phyloP scores from a whole-genome alignment of 2,329 filamentous ascomycete genomes.

The Epichloe baconii region DNA sequence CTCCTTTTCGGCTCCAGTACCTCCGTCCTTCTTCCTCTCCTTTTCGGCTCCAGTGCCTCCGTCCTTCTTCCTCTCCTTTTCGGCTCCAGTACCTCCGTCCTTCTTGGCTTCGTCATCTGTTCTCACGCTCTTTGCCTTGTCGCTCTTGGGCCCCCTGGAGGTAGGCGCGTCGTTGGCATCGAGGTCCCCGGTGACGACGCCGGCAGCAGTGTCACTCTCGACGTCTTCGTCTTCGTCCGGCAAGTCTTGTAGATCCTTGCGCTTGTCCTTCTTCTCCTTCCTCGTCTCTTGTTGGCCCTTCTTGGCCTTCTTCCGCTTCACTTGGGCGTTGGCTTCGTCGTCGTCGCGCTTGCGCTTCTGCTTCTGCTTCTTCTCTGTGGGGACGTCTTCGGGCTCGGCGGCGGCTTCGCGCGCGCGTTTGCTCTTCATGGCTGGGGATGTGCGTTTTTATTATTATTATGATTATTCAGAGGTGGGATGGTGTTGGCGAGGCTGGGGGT shows the following conservation, averaged over 20 bases:
- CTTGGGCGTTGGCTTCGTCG: slow-evolving; percentile 11
- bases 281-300: slow-evolving; percentile 20
- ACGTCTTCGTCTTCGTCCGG: slow-evolving; percentile 21
- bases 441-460: fast-evolving
- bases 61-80: slow-evolving; percentile 12
- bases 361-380: slow-evolving; percentile 13
- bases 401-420: slow-evolving; percentile 24
- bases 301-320: slow-evolving; percentile 18
- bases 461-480: too few species aligned
- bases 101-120: neutral
- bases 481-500: too few species aligned
- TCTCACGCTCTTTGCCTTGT: neutral
- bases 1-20: slow-evolving; percentile 18
- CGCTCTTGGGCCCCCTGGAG: slow-evolving; percentile 9
- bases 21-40: slow-evolving; percentile 5
- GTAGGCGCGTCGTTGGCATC: too few species aligned
- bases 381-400: slow-evolving; percentile 15
- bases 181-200: too few species aligned
- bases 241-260: slow-evolving; percentile 24
- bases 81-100: slow-evolving; percentile 15
- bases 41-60: slow-evolving; percentile 19
- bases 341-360: slow-evolving; percentile 22
- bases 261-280: slow-evolving; percentile 28
- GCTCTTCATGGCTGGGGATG: slow-evolving; percentile 20
- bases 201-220: neutral